These are phyloP conservation scores for Candida bentonensis DNA, from an alignment of 805 yeast species.

Conservation along the genomic window DNA sequence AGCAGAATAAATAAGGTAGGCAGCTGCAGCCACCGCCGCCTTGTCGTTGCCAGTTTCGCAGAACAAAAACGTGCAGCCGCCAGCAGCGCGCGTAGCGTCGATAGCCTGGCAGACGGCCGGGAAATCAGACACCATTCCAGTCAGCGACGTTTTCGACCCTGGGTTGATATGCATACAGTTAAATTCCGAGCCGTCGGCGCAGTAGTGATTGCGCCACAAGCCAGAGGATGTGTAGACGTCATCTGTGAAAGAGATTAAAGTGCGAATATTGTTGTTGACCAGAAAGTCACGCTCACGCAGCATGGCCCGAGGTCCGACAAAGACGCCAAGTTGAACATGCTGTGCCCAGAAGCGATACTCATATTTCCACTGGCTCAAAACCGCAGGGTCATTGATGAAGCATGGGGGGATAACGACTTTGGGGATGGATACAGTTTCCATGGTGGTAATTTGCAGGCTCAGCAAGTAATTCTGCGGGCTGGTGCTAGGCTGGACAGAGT, in stretches of 20 bases:
- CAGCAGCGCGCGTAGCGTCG: neutral
- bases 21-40: slow-evolving; percentile 19
- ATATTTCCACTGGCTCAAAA: slow-evolving; percentile 17
- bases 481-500: too few species aligned
- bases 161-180: slow-evolving; percentile 5
- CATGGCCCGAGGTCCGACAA: slow-evolving; percentile 34
- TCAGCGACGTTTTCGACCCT: neutral
- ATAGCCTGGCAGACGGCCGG: slow-evolving; percentile 5
- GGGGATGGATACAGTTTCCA: slow-evolving; percentile 7
- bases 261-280: slow-evolving; percentile 23
- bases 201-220: slow-evolving; percentile 3
- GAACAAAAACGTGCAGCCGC: slow-evolving; percentile 11
- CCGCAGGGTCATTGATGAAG: slow-evolving; percentile 14
- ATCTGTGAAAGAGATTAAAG: slow-evolving; percentile 8
- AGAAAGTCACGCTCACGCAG: slow-evolving; percentile 27
- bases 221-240: slow-evolving; percentile 3
- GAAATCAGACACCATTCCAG: slow-evolving; percentile 5
- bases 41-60: slow-evolving; percentile 23
- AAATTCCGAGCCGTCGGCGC: slow-evolving; percentile 6
- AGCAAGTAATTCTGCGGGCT: too few species aligned
- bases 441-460: neutral
- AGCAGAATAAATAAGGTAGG: slow-evolving; percentile 15
- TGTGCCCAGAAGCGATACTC: slow-evolving; percentile 27
- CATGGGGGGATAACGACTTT: slow-evolving; percentile 16
- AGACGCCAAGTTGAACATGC: slow-evolving; percentile 26